Conservation (phyloP, 306 rosid species). For the Prunus kanzakura region DNA sequence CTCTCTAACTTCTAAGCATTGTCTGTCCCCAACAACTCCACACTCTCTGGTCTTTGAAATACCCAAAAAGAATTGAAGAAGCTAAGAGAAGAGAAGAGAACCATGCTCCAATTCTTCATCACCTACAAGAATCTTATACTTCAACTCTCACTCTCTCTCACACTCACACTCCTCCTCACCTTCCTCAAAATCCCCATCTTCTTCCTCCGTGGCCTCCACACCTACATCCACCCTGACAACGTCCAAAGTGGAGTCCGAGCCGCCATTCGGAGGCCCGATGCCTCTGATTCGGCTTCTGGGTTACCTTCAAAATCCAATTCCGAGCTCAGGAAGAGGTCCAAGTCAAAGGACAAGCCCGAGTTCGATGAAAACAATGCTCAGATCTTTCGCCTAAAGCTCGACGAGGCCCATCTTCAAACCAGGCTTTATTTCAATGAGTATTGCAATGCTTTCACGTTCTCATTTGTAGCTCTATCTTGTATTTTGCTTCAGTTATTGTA, state of each 20-base stretch:
- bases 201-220: conserved; percentile 64
- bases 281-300: conserved; percentile 29
- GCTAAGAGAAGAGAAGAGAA: neutral
- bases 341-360: conserved; percentile 48
- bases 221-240: conserved; percentile 88
- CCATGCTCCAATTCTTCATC: conserved; percentile 40
- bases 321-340: conserved; percentile 57
- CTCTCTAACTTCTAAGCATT: neutral
- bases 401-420: conserved; percentile 60
- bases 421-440: conserved; percentile 64
- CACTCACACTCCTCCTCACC: conserved; percentile 40
- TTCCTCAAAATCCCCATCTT: conserved; percentile 67
- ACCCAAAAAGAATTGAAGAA: neutral
- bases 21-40: neutral
- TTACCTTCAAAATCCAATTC: conserved; percentile 37
- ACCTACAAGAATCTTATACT: conserved; percentile 62
- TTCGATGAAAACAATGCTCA: conserved; percentile 89
- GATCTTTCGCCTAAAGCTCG: conserved; percentile 80
- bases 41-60: neutral
- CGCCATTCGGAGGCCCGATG: conserved; percentile 70
- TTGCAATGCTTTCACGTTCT: conserved; percentile 47
- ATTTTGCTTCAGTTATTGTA: conserved; percentile 44
- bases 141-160: conserved; percentile 50
- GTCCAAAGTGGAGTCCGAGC: conserved; percentile 51
- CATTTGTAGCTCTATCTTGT: conserved; percentile 50